Percentiles rank a stretch among this genome's conserved stretches.
phyloP scores from a whole-genome alignment of 2,329 filamentous ascomycete species.

The Pseudophaeomoniella oleicola region DNA sequence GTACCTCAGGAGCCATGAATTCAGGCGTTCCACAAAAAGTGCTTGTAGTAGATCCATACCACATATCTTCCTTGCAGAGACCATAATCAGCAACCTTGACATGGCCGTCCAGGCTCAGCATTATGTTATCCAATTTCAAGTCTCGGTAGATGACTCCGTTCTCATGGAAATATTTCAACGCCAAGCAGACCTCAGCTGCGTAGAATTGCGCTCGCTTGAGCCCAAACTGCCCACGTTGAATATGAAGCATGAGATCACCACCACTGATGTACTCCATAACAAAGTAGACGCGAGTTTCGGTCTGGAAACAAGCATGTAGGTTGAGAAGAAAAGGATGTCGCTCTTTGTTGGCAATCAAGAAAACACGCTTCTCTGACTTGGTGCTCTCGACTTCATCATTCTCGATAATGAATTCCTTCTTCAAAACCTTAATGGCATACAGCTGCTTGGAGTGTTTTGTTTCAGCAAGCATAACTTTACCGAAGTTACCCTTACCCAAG shows the following conservation, averaged over 20 bases:
- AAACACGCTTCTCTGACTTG: slow-evolving; percentile 92
- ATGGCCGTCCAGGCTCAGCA: slow-evolving; percentile 86
- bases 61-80: slow-evolving; percentile 99
- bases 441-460: slow-evolving; percentile 84
- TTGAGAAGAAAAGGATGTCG: slow-evolving; percentile 91
- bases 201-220: slow-evolving; percentile 98
- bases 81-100: slow-evolving; percentile 99
- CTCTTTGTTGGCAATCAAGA: slow-evolving; percentile 93
- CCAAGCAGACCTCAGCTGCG: slow-evolving; percentile 90
- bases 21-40: slow-evolving; percentile 99
- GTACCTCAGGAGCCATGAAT: slow-evolving; percentile 98
- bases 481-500: slow-evolving; percentile 96
- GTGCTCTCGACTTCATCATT: slow-evolving; percentile 98
- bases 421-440: slow-evolving; percentile 96
- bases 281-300: slow-evolving; percentile 94
- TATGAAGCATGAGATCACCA: slow-evolving; percentile 97
- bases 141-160: slow-evolving; percentile 95
- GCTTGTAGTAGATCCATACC: slow-evolving; percentile 91
- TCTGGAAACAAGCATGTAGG: slow-evolving; percentile 96
- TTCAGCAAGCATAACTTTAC: slow-evolving; percentile 98
- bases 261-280: slow-evolving; percentile 99
- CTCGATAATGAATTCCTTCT: slow-evolving; percentile 99
- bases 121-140: slow-evolving; percentile 73
- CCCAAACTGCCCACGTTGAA: slow-evolving; percentile 90
- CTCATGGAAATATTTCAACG: slow-evolving; percentile 97